A percentile compares a stretch with the other conserved stretches of the same genome.
Evolutionary conservation across 2,329 filamentous ascomycete genomes (phyloP).

Genomic region (Fusarium tuaranense): DNA sequence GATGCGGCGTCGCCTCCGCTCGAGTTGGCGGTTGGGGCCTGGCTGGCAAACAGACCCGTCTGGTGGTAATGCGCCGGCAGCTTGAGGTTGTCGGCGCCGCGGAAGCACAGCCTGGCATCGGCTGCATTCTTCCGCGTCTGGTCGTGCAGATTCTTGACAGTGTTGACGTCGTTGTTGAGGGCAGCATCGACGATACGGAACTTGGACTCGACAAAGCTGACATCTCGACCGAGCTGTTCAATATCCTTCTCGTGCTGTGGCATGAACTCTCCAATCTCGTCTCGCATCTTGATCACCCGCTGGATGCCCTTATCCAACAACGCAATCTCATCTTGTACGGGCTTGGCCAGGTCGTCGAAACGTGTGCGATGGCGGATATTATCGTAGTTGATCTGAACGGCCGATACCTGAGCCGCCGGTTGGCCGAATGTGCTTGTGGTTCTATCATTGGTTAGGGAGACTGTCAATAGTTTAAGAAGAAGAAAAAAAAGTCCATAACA

Average conservation of each 20-base stretch:
- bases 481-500: background rate
- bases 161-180: conserved; percentile 68
- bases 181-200: conserved; percentile 59
- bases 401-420: conserved; percentile 68
- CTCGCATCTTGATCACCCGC: conserved; percentile 80
- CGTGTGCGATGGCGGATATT: conserved; percentile 89
- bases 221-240: conserved; percentile 59
- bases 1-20: conserved; percentile 49
- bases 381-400: conserved; percentile 81
- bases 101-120: conserved; percentile 78
- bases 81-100: conserved; percentile 79
- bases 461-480: background rate
- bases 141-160: conserved; percentile 73
- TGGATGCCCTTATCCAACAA: conserved; percentile 84
- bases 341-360: conserved; percentile 88
- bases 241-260: conserved; percentile 65
- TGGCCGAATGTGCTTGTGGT: conserved; percentile 45
- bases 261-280: conserved; percentile 78
- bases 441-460: conserved; percentile 43
- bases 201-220: conserved; percentile 63
- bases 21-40: conserved; percentile 44
- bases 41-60: conserved; percentile 56
- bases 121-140: conserved; percentile 71
- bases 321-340: conserved; percentile 82
- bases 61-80: conserved; percentile 71